phyloP scores from a whole-genome alignment of 2,329 filamentous ascomycete genomes.

The Fusarium sacchari region DNA sequence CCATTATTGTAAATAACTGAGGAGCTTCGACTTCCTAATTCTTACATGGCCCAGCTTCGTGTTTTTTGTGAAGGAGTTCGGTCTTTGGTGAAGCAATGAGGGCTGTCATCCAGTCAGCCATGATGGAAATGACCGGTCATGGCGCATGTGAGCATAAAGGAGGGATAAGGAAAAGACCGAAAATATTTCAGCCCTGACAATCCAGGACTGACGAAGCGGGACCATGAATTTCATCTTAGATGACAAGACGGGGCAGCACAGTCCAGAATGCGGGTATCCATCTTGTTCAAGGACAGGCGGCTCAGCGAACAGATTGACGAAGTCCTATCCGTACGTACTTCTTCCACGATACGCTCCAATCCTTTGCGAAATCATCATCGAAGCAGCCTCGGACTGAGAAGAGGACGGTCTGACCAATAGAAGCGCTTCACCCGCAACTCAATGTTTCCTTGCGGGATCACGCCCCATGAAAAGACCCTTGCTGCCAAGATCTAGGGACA shows the following conservation, averaged over 20 bases:
- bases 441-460: constrained; percentile 5
- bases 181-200: constrained; percentile 29
- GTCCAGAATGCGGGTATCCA: background rate
- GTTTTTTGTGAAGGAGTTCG: background rate
- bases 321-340: background rate
- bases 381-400: constrained; percentile 16
- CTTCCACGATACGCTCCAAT: constrained; percentile 13
- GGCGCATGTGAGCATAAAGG: constrained; percentile 11
- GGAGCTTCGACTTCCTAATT: background rate
- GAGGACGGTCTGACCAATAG: constrained; percentile 32
- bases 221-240: background rate
- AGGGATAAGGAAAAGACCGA: background rate
- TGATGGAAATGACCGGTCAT: constrained; percentile 4
- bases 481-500: constrained; percentile 28
- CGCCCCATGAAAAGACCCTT: constrained; percentile 17
- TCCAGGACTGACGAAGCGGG: constrained; percentile 26
- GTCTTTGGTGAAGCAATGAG: background rate
- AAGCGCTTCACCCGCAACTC: background rate
- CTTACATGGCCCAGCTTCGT: background rate
- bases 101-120: background rate
- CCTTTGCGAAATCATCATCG: constrained; percentile 23
- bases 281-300: constrained; percentile 6
- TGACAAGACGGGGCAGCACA: background rate
- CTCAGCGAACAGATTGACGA: constrained; percentile 6
- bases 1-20: background rate